Evolutionary conservation across 2,329 filamentous ascomycete species (phyloP).

Genomic region (Talaromyces sp.): DNA sequence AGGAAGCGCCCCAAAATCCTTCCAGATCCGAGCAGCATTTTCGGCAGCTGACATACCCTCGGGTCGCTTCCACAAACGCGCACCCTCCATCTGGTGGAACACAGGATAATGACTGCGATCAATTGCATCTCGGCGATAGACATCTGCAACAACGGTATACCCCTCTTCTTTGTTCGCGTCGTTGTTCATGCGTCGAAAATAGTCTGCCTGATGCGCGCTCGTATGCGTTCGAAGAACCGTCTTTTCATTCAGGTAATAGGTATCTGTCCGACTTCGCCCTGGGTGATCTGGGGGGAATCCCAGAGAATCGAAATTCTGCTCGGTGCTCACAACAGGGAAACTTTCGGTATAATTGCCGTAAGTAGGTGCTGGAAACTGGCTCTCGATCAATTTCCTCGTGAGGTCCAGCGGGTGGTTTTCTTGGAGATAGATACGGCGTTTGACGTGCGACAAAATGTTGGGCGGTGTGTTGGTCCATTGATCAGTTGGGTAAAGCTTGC

Average conservation of each 20-base stretch:
- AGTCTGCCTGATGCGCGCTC: constrained; percentile 85
- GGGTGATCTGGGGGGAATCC: constrained; percentile 86
- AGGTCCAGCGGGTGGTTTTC: constrained; percentile 85
- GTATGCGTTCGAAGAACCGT: constrained; percentile 91
- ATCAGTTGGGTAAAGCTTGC: constrained; percentile 62
- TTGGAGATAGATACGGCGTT: constrained; percentile 80
- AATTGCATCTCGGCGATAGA: constrained; percentile 91
- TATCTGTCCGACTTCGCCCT: constrained; percentile 81
- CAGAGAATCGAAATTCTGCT: constrained; percentile 94
- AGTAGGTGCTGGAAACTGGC: constrained; percentile 67
- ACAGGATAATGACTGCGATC: constrained; percentile 93
- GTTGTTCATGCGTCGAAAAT: constrained; percentile 60
- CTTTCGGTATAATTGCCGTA: constrained; percentile 74
- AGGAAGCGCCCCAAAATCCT: constrained; percentile 66
- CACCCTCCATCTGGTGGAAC: constrained; percentile 98
- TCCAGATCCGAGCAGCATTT: constrained; percentile 58
- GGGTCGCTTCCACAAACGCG: constrained; percentile 75
- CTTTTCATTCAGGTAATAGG: constrained; percentile 84
- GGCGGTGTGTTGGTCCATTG: constrained; percentile 78
- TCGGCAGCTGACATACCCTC: constrained; percentile 26
- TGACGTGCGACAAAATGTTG: constrained; percentile 68
- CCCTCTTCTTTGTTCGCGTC: constrained; percentile 51
- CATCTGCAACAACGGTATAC: constrained; percentile 88
- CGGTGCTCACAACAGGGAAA: constrained; percentile 75
- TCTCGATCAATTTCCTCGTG: constrained; percentile 87